These are phyloP conservation scores for Fomitopsis palustris DNA, from an alignment of 1,284 basidiomycete species.

Conservation along the genomic window DNA sequence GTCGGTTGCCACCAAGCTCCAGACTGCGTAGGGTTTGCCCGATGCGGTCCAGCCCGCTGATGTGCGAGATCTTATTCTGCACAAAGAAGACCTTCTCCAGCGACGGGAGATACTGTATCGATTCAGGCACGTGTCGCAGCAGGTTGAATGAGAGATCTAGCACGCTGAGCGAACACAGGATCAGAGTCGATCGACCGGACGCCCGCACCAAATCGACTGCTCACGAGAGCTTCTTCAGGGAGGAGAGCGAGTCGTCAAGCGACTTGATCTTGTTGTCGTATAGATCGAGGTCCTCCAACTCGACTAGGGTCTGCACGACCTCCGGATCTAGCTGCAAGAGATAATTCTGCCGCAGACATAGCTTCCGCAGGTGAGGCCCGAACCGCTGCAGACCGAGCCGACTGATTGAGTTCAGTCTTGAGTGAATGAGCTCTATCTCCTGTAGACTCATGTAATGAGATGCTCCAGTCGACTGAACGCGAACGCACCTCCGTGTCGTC, in stretches of 20 bases:
- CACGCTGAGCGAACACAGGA: slow-evolving; percentile 42
- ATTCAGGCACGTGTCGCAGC: slow-evolving; percentile 67
- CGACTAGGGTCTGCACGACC: slow-evolving; percentile 60
- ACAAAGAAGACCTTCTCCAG: slow-evolving; percentile 89
- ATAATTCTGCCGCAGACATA: slow-evolving; percentile 91
- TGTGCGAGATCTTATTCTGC: slow-evolving; percentile 90
- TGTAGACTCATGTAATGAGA: slow-evolving; percentile 28
- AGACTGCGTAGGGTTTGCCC: slow-evolving; percentile 73
- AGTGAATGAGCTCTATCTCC: slow-evolving; percentile 91
- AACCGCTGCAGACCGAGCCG: slow-evolving; percentile 72
- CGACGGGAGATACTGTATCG: slow-evolving; percentile 52
- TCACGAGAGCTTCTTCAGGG: slow-evolving; percentile 65
- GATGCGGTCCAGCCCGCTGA: slow-evolving; percentile 61
- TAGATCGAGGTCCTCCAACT: slow-evolving; percentile 87
- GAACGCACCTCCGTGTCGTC: slow-evolving; percentile 63
- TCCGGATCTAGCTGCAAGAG: slow-evolving; percentile 70
- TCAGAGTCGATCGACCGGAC: background rate
- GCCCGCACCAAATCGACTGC: slow-evolving; percentile 29
- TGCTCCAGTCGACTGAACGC: background rate
- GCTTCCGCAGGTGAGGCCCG: slow-evolving; percentile 60
- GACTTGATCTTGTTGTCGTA: slow-evolving; percentile 93
- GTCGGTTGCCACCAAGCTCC: slow-evolving; percentile 90
- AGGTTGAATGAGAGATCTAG: slow-evolving; percentile 97
- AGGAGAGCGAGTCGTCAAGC: slow-evolving; percentile 63
- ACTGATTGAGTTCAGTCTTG: slow-evolving; percentile 66